phyloP scores from a whole-genome alignment of 2,329 filamentous ascomycete species.

The Nannizzia gypsea region DNA sequence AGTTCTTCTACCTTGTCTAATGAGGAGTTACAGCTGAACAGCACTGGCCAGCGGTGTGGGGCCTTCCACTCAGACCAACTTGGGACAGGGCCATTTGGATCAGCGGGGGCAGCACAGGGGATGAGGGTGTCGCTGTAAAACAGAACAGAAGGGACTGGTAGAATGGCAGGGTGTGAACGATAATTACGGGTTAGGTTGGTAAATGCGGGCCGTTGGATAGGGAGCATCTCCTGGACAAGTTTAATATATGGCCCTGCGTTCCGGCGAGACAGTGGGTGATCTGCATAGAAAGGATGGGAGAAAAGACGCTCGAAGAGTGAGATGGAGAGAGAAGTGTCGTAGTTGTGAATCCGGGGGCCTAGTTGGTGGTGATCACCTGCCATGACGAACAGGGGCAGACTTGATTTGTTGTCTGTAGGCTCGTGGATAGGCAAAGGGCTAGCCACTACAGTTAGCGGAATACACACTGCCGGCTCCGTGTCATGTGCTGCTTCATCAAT shows the following conservation, averaged over 20 bases:
- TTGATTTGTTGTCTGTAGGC: neutral
- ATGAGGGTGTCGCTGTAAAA: constrained; percentile 38
- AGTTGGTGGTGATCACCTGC: constrained; percentile 38
- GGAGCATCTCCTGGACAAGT: constrained; percentile 23
- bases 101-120: constrained; percentile 23
- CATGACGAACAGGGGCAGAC: constrained; percentile 33
- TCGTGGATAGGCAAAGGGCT: constrained; percentile 22
- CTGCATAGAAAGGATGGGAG: constrained; percentile 25
- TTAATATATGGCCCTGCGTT: constrained; percentile 14
- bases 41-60: constrained; percentile 30
- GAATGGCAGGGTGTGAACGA: constrained; percentile 36
- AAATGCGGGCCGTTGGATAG: constrained; percentile 34
- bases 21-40: constrained; percentile 30
- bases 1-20: constrained; percentile 33
- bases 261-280: constrained; percentile 31
- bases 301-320: constrained; percentile 35
- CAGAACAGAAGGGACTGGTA: constrained; percentile 30
- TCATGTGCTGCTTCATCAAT: constrained; percentile 39
- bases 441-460: constrained; percentile 31
- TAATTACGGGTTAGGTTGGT: constrained; percentile 37
- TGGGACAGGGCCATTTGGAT: constrained; percentile 11
- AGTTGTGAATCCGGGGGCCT: constrained; percentile 30
- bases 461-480: constrained; percentile 32
- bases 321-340: constrained; percentile 22
- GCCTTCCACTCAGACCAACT: constrained; percentile 29